A percentile compares a stretch with the other conserved stretches of the same genome.
Evolutionary conservation across 2,329 filamentous ascomycete species (phyloP).

Genomic region (Hymenoscyphus repandus): DNA sequence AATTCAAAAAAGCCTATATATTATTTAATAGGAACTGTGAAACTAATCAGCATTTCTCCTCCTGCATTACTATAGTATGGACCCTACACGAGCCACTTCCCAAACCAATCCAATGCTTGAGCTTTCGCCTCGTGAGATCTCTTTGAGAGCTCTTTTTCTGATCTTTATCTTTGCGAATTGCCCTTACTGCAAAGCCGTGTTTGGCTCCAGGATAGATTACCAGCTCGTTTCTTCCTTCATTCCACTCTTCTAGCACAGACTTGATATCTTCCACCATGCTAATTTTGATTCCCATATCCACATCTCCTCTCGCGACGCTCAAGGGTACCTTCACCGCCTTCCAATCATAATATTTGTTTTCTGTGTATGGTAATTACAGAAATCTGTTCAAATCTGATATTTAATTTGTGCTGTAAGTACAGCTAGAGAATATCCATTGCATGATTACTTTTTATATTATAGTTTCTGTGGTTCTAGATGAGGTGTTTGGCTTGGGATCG

Average conservation of each 20-base stretch:
- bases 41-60: no score
- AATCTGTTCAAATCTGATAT: no score
- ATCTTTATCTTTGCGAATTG: constrained; percentile 30
- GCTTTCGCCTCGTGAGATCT: constrained; percentile 33
- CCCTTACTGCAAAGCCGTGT: constrained; percentile 38
- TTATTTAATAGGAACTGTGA: no score
- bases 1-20: no score
- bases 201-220: constrained; percentile 34
- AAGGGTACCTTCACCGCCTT: not conserved
- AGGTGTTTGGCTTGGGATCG: no score
- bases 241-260: constrained; percentile 23
- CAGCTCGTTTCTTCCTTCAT: constrained; percentile 27
- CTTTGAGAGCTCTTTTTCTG: constrained; percentile 30
- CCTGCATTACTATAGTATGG: no score
- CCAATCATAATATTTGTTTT: no score
- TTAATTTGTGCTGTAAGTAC: no score
- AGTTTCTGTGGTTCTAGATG: no score
- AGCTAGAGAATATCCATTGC: no score
- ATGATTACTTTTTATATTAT: no score
- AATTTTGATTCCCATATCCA: constrained; percentile 35
- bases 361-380: no score
- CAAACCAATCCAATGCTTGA: constrained; percentile 36
- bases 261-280: constrained; percentile 16
- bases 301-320: constrained; percentile 37
- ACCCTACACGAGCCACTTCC: constrained; percentile 16